Conservation (phyloP, 192 early-diverging fungal species). For the Backusella circina region DNA sequence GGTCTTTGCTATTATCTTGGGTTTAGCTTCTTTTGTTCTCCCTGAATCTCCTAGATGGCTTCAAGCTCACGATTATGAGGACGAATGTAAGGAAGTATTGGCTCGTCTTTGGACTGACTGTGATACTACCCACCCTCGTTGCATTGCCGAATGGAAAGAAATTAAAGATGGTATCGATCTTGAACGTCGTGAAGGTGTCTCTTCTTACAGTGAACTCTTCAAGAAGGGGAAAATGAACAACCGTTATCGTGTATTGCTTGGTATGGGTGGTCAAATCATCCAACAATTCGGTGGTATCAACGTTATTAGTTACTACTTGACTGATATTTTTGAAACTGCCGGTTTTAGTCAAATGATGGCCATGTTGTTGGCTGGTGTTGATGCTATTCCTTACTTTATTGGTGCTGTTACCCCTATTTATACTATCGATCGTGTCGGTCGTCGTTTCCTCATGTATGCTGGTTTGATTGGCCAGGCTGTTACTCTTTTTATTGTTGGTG, state of each 20-base stretch:
- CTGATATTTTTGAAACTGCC: conserved; percentile 48
- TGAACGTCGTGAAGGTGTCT: conserved; percentile 17
- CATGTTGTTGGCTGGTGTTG: conserved; percentile 56
- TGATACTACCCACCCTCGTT: conserved; percentile 19
- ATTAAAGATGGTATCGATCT: conserved; percentile 13
- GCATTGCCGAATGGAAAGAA: conserved; percentile 14
- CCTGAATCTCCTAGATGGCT: conserved; percentile 78
- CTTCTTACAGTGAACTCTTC: conserved; percentile 25
- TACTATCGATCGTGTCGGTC: conserved; percentile 68
- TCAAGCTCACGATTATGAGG: conserved; percentile 16
- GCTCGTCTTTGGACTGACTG: conserved; percentile 19
- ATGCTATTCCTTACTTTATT: conserved; percentile 69
- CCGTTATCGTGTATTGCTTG: conserved; percentile 22
- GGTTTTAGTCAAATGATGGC: conserved; percentile 43
- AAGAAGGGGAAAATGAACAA: conserved; percentile 23
- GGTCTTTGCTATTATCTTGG: conserved; percentile 61
- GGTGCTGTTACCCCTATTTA: conserved; percentile 71
- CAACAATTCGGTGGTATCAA: conserved; percentile 33
- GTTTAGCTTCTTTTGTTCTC: conserved; percentile 58
- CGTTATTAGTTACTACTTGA: conserved; percentile 35
- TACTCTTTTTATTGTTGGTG: conserved; percentile 28
- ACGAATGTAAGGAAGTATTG: conserved; percentile 18
- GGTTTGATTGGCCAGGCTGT: conserved; percentile 29
- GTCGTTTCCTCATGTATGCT: conserved; percentile 53
- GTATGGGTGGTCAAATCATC: conserved; percentile 23